Evolutionary conservation across 805 yeast species (phyloP).

Genomic region (Wickerhamomyces bovis): DNA sequence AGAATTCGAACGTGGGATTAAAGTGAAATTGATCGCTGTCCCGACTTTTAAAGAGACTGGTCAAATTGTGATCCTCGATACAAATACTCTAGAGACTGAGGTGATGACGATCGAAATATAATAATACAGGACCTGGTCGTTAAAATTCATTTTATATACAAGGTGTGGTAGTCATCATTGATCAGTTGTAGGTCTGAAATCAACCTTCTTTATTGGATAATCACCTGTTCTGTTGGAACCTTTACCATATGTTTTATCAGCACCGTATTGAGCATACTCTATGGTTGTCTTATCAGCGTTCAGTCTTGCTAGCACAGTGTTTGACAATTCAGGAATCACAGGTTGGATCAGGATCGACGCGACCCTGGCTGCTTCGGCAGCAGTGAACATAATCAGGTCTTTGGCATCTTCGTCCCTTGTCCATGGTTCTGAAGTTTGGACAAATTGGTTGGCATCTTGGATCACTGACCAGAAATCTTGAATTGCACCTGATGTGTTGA

Average conservation of each 20-base stretch:
- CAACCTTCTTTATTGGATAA: slow-evolving; percentile 38
- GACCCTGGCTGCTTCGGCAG: slow-evolving; percentile 68
- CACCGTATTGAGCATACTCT: slow-evolving; percentile 44
- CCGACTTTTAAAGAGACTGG: slow-evolving; percentile 70
- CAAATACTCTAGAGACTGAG: slow-evolving; percentile 49
- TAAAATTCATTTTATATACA: not conserved
- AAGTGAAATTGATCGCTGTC: slow-evolving; percentile 53
- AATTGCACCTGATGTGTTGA: slow-evolving; percentile 52
- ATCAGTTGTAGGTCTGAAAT: slow-evolving; percentile 9
- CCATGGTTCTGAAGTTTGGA: slow-evolving; percentile 81
- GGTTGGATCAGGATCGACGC: slow-evolving; percentile 63
- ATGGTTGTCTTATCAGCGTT: slow-evolving; percentile 46
- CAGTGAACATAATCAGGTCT: slow-evolving; percentile 53
- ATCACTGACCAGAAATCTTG: slow-evolving; percentile 53
- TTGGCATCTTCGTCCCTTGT: slow-evolving; percentile 30
- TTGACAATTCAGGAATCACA: slow-evolving; percentile 62
- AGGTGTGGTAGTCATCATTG: not conserved
- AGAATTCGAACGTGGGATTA: slow-evolving; percentile 29
- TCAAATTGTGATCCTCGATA: slow-evolving; percentile 55
- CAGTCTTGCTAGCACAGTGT: slow-evolving; percentile 53
- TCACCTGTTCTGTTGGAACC: slow-evolving; percentile 48
- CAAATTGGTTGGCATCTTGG: slow-evolving; percentile 55
- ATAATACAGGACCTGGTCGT: slow-evolving; percentile 6
- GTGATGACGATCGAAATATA: slow-evolving; percentile 29
- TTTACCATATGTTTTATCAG: slow-evolving; percentile 56